Percentiles rank a stretch among this genome's conserved stretches.
Conservation (phyloP, 352 stramenopile genomes). For the Pilasporangium apinafurcum region DNA sequence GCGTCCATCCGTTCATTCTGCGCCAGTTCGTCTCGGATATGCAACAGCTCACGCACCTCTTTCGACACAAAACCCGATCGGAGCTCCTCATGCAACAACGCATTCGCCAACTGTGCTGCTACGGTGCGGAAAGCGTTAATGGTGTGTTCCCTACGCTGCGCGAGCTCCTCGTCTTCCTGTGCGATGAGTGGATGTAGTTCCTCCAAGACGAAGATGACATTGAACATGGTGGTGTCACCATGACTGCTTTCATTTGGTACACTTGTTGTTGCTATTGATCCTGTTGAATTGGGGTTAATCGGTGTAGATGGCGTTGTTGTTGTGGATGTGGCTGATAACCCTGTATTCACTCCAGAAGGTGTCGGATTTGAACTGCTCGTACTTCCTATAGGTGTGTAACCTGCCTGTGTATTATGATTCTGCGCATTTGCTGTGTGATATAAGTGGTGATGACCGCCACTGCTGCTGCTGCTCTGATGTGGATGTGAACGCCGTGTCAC, state of each 20-base stretch:
- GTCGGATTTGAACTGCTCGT: neutral
- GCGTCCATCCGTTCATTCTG: constrained; percentile 50
- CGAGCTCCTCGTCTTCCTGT: constrained; percentile 22
- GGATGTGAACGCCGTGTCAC: constrained; percentile 30
- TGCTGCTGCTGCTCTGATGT: neutral
- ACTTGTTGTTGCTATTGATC: constrained; percentile 4
- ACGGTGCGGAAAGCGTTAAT: constrained; percentile 58
- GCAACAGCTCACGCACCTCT: constrained; percentile 69
- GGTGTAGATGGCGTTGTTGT: neutral
- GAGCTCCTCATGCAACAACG: constrained; percentile 77
- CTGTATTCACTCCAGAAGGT: neutral
- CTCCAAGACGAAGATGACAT: constrained; percentile 81
- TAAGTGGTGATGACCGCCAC: neutral
- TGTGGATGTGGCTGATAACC: neutral
- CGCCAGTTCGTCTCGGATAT: constrained; percentile 71
- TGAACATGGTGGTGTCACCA: constrained; percentile 85
- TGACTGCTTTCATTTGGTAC: constrained; percentile 2
- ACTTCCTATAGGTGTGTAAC: neutral
- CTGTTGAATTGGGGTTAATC: neutral
- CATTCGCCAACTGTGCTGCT: constrained; percentile 71
- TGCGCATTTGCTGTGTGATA: neutral
- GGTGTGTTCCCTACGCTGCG: constrained; percentile 23
- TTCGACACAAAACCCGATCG: constrained; percentile 72
- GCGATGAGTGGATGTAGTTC: constrained; percentile 24
- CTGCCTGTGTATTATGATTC: neutral